These are phyloP conservation scores for Apiotrichum gamsii DNA, from an alignment of 1,284 basidiomycete species.

Conservation along the genomic window DNA sequence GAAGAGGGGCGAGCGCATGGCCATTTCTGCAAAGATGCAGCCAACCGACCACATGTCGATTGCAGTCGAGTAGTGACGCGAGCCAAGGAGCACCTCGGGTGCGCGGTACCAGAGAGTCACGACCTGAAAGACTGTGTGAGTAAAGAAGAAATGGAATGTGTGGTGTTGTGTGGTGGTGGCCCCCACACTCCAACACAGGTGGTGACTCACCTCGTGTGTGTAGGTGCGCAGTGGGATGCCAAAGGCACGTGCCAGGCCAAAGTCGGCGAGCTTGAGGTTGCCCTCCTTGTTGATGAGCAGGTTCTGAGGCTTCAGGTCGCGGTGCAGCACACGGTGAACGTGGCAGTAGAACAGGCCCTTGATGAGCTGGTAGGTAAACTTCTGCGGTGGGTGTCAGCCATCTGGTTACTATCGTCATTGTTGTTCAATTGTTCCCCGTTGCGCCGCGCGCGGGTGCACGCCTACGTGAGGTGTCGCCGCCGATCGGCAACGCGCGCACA, in stretches of 20 bases:
- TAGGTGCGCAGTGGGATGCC: slow-evolving; percentile 95
- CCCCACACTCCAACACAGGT: background rate
- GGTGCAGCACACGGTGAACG: slow-evolving; percentile 94
- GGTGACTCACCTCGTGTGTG: slow-evolving; percentile 71
- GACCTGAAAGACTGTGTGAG: slow-evolving; percentile 54
- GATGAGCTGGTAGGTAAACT: slow-evolving; percentile 71
- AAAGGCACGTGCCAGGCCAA: slow-evolving; percentile 89
- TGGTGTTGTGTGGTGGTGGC: no score
- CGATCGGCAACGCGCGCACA: no score
- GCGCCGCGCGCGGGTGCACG: no score
- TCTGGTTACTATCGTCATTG: no score
- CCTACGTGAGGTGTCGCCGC: no score
- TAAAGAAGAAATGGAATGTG: background rate
- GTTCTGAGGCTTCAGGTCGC: slow-evolving; percentile 97
- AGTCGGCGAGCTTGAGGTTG: slow-evolving; percentile 93
- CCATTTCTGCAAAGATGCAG: slow-evolving; percentile 97
- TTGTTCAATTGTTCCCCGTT: no score
- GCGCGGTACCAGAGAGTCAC: slow-evolving; percentile 99
- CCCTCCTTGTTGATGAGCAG: slow-evolving; percentile 94
- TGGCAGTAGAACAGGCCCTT: slow-evolving; percentile 99
- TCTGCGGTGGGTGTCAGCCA: slow-evolving; percentile 25
- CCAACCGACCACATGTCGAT: slow-evolving; percentile 99
- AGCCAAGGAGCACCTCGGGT: slow-evolving; percentile 94
- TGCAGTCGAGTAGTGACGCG: slow-evolving; percentile 93
- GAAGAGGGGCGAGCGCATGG: slow-evolving; percentile 72